Conservation (phyloP, 768 basidiomycete genomes). For the Cystobasidium tubakii region DNA sequence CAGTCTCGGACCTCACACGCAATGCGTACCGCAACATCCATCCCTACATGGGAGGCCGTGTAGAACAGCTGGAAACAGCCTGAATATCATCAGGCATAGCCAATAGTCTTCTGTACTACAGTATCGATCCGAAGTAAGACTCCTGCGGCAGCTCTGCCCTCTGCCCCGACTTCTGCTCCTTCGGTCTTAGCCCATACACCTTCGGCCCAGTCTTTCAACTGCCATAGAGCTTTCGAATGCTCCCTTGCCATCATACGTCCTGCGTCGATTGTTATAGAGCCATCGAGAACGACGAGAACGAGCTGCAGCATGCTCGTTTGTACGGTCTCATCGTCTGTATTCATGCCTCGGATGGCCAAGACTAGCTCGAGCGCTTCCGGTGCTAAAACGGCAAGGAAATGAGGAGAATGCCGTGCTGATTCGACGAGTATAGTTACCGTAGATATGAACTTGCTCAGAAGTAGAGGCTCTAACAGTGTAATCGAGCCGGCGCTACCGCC, state of each 20-base stretch:
- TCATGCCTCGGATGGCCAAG: constrained; percentile 60
- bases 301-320: constrained; percentile 22
- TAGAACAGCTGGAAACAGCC: no score
- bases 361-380: constrained; percentile 80
- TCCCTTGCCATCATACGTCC: constrained; percentile 19
- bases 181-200: not conserved
- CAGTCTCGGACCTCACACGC: no score
- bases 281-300: constrained; percentile 16
- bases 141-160: constrained; percentile 9
- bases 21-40: no score
- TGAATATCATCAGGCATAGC: constrained; percentile 13
- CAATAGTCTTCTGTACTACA: constrained; percentile 28
- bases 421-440: constrained; percentile 75
- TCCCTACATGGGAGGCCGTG: no score
- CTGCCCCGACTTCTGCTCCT: not conserved
- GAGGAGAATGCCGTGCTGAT: constrained; percentile 69
- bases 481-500: constrained; percentile 70
- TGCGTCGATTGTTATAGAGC: not conserved
- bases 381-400: constrained; percentile 73
- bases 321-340: constrained; percentile 3
- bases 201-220: constrained; percentile 34
- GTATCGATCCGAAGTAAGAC: constrained; percentile 25
- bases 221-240: constrained; percentile 2
- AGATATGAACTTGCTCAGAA: constrained; percentile 67
- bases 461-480: constrained; percentile 69